Percentiles rank a stretch among this genome's conserved stretches.
Evolutionary conservation across 1,284 basidiomycete genomes (phyloP).

Genomic region (Boletus sp.): DNA sequence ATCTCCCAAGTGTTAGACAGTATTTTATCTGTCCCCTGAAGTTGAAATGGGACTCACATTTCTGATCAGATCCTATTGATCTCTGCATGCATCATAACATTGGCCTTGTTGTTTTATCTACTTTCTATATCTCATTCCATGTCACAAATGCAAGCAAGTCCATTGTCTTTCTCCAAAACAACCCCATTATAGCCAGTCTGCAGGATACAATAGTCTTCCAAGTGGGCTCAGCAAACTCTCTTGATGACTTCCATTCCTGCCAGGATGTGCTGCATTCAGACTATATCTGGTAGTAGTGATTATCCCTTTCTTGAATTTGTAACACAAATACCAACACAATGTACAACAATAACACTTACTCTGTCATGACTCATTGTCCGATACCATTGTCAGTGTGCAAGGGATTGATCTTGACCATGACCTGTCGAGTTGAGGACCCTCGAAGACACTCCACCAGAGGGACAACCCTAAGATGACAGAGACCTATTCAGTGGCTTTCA

Average conservation of each 20-base stretch:
- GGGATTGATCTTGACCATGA: conserved; percentile 70
- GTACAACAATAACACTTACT: conserved; percentile 51
- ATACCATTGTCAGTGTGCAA: conserved; percentile 47
- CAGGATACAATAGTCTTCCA: conserved; percentile 77
- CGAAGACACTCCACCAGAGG: background rate
- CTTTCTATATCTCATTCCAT: conserved; percentile 61
- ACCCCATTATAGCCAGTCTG: conserved; percentile 74
- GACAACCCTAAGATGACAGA: conserved; percentile 23
- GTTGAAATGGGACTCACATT: conserved; percentile 60
- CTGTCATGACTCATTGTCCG: conserved; percentile 70
- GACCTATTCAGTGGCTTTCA: conserved; percentile 88
- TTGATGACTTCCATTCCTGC: conserved; percentile 81
- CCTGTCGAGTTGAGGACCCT: conserved; percentile 55
- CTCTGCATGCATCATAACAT: conserved; percentile 75
- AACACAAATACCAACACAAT: conserved; percentile 11
- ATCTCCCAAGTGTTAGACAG: conserved; percentile 39
- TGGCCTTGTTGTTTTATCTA: conserved; percentile 66
- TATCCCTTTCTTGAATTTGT: conserved; percentile 56
- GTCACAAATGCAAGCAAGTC: conserved; percentile 57
- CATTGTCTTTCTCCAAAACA: conserved; percentile 74
- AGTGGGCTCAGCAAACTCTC: conserved; percentile 71
- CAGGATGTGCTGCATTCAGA: conserved; percentile 75
- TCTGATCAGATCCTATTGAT: conserved; percentile 79
- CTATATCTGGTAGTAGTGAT: conserved; percentile 84
- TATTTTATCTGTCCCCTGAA: conserved; percentile 11